Conservation (phyloP, 495 filamentous ascomycete genomes). For the Tricharina praecox region DNA sequence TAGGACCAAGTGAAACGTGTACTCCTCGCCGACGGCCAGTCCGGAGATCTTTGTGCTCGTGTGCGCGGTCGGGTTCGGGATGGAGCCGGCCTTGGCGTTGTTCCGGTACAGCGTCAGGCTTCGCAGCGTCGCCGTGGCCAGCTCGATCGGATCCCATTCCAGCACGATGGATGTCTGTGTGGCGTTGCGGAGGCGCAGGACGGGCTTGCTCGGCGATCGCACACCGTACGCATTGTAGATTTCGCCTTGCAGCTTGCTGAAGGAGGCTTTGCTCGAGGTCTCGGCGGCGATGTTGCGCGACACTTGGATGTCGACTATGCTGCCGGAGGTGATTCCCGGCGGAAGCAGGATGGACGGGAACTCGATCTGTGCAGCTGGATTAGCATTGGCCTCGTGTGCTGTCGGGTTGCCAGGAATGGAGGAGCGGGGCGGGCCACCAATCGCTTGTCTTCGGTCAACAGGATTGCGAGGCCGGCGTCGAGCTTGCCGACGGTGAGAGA, state of each 20-base stretch:
- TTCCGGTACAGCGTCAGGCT: constrained; percentile 84
- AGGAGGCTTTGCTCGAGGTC: constrained; percentile 48
- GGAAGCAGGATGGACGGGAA: constrained; percentile 96
- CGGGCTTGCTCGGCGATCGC: constrained; percentile 55
- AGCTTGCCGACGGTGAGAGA: constrained; percentile 98
- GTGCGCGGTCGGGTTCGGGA: constrained; percentile 69
- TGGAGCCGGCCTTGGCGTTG: constrained; percentile 84
- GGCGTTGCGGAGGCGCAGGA: constrained; percentile 81
- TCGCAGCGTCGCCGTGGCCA: constrained; percentile 80
- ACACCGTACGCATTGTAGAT: constrained; percentile 78
- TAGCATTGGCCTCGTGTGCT: background rate
- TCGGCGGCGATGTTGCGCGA: constrained; percentile 72
- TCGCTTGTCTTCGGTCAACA: constrained; percentile 91
- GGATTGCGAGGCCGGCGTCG: constrained; percentile 91
- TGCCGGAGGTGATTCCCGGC: constrained; percentile 79
- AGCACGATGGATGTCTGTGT: constrained; percentile 94
- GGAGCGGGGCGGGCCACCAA: constrained; percentile 65
- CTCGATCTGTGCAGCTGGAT: too few relatives aligned
- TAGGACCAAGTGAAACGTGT: constrained; percentile 83
- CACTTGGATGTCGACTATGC: constrained; percentile 95
- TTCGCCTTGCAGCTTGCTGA: constrained; percentile 66
- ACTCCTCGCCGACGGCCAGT: constrained; percentile 88
- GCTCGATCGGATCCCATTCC: constrained; percentile 90
- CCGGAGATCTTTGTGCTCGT: constrained; percentile 92
- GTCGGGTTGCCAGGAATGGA: background rate